Base-by-base conservation (phyloP, 306 rosid genomes). In the Cajanus cajan region DNA sequence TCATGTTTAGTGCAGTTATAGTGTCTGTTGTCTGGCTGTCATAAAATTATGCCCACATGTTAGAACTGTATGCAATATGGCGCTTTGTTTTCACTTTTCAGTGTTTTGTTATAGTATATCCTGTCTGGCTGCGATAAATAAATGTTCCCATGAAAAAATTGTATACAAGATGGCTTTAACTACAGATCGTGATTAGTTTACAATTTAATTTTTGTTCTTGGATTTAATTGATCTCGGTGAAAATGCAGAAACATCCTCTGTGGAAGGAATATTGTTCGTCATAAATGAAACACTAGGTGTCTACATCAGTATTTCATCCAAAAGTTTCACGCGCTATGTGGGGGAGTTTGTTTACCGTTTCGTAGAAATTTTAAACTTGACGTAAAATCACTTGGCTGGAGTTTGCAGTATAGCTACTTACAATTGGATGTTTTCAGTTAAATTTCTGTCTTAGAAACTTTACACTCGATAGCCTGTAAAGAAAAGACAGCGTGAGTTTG, bases 231-330 rank as follows among this genome's bases (percentile, higher is more conserved):
- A 57, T 34, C 36, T 72, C 19, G 0, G 18, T 63, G 43, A 24
- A 79, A 80, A 80, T 89, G 92, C 97, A 91, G 97, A 86, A 86
- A 88, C 64, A 40, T 91, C 4, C 19, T 86, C 1, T 90, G 92
- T 15, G 94, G 94, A 28, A 80, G 97, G 81, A 89, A 77, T 73
- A 76, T 89, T 33, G 86, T 85, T 54, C 85, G 87, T 62, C 89
- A 77, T 54, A 87, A 85, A 81, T 91, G 87, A 91, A 80, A 76
- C 16, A 57, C 36, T 48, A 34, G 4, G n/a, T n/a, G n/a, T n/a
- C n/a, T n/a, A n/a, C n/a, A n/a, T 34, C 10, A 8, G 43, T 33
- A 61, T 44, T 44, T 74, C 63, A 25, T 55, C 57, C 48, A 63
- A 57, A 44, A 62, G 66, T 34, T 14, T 48, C 4, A 31, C 36